Conservation (phyloP, 169 alveolate species). For the Eimeria maxima region DNA sequence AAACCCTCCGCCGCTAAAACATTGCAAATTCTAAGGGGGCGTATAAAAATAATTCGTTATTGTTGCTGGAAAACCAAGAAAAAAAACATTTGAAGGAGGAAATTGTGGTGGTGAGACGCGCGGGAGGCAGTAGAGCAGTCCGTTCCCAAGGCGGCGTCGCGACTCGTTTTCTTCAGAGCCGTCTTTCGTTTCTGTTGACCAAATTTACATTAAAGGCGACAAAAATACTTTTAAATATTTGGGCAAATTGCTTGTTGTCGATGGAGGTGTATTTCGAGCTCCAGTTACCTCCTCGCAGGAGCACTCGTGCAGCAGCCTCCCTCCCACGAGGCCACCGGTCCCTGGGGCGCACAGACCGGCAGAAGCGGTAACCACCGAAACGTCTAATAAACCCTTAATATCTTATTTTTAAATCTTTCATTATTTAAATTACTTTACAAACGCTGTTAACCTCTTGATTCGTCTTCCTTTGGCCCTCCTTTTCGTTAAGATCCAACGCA, state of each 20-base stretch:
- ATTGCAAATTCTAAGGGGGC: neutral
- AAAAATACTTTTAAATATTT: neutral
- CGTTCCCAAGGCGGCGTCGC: constrained; percentile 47
- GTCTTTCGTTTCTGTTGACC: neutral
- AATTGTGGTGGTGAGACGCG: constrained; percentile 16
- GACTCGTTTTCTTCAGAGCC: neutral
- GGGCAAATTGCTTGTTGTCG: neutral
- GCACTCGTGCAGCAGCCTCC: neutral
- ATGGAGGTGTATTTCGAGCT: neutral
- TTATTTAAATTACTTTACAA: neutral
- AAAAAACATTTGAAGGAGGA: neutral
- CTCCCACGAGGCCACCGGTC: constrained; percentile 56
- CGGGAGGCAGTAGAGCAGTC: constrained; percentile 33
- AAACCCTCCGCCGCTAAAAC: neutral
- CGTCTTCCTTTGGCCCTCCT: neutral
- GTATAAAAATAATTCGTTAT: neutral
- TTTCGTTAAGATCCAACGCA: neutral
- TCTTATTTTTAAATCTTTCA: neutral
- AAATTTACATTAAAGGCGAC: neutral
- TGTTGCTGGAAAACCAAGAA: neutral
- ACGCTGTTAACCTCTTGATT: neutral
- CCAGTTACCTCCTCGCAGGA: neutral
- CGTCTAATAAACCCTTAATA: neutral
- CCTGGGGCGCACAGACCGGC: neutral
- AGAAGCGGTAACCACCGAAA: neutral